Percentiles rank a stretch among this genome's conserved stretches.
Conservation (phyloP, 306 rosid species). For the Senna tora region DNA sequence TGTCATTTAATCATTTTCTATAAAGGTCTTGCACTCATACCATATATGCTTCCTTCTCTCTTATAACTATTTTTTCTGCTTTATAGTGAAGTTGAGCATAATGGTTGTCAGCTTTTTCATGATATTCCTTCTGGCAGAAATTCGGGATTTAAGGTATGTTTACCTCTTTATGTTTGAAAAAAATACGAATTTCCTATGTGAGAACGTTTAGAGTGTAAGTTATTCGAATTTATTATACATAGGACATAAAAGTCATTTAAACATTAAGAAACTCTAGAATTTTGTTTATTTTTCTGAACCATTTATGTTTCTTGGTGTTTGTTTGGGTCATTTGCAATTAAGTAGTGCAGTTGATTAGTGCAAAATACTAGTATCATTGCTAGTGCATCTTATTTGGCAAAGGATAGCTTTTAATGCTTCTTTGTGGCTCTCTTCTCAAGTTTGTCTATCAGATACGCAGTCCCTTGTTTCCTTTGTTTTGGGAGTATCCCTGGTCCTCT, state of each 20-base stretch:
- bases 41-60: conserved; percentile 14
- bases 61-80: conserved; percentile 25
- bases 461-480: conserved; percentile 13
- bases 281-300: conserved; percentile 4
- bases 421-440: conserved; percentile 11
- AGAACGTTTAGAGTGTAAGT: conserved; percentile 19
- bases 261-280: conserved; percentile 18
- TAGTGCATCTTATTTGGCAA: neutral
- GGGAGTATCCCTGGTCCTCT: conserved; percentile 20
- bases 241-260: conserved; percentile 23
- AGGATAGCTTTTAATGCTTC: conserved; percentile 12
- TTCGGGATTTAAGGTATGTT: conserved; percentile 88
- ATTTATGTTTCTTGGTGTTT: conserved; percentile 7
- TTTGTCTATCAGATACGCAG: conserved; percentile 22
- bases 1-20: conserved; percentile 5
- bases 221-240: conserved; percentile 21
- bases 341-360: neutral
- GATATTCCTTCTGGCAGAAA: conserved; percentile 82
- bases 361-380: neutral
- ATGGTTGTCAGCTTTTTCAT: conserved; percentile 76
- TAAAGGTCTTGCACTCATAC: neutral
- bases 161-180: conserved; percentile 34
- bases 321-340: neutral
- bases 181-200: conserved; percentile 16
- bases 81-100: conserved; percentile 89